phyloP scores from a whole-genome alignment of 225 moss, liverwort and hornwort species.

The Rhytidiadelphus loreus region DNA sequence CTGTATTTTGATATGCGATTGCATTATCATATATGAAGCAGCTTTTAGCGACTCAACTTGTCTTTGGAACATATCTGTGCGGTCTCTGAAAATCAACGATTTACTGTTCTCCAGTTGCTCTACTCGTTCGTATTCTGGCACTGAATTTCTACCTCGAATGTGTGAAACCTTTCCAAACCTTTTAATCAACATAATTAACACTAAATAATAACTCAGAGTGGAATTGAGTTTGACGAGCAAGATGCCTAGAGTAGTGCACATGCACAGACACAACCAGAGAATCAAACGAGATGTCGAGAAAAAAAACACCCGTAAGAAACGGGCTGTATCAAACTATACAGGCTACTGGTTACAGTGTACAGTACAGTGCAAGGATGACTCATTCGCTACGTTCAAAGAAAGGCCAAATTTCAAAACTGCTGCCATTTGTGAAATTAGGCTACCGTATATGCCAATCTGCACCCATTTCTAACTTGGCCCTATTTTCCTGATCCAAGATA shows the following conservation, averaged over 20 bases:
- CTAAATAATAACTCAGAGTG: neutral
- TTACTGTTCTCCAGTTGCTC: neutral
- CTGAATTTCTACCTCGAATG: neutral
- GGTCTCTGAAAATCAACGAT: neutral
- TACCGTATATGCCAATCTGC: conserved; percentile 21
- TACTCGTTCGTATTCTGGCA: neutral
- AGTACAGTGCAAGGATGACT: too few species aligned
- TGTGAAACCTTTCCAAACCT: neutral
- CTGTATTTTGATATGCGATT: neutral
- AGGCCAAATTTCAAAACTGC: neutral
- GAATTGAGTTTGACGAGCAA: neutral
- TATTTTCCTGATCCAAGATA: conserved; percentile 85
- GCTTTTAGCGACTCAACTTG: neutral
- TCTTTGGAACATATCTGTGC: neutral
- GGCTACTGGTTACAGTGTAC: neutral
- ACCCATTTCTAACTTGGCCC: conserved; percentile 61
- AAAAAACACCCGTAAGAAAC: neutral
- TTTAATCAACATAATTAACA: neutral
- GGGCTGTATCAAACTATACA: neutral
- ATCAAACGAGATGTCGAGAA: neutral
- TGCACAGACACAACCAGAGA: neutral
- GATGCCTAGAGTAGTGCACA: neutral
- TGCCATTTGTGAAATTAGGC: neutral
- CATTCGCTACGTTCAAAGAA: neutral
- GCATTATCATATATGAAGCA: neutral